Conservation (phyloP, 73 alveolate species). For the Paramecium sonneborni region DNA sequence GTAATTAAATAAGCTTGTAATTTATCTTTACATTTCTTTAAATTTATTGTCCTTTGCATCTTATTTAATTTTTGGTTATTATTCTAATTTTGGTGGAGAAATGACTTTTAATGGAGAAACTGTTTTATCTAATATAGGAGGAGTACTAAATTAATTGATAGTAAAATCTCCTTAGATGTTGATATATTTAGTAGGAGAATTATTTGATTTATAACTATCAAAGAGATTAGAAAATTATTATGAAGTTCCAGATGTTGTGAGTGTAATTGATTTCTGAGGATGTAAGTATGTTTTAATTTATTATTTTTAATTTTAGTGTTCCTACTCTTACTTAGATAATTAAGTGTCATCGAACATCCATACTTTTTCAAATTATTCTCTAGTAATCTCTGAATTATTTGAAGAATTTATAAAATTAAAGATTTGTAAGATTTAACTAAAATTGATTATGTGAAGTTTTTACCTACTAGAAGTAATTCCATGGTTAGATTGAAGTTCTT, state of each 20-base stretch:
- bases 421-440: not conserved
- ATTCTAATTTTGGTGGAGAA: not conserved
- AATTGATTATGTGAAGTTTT: not conserved
- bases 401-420: not conserved
- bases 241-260: not conserved
- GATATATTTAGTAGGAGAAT: not conserved
- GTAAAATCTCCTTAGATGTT: not conserved
- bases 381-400: not conserved
- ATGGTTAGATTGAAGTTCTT: not conserved
- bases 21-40: not conserved
- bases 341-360: not conserved
- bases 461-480: not conserved
- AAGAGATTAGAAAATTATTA: not conserved
- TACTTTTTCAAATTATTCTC: not conserved
- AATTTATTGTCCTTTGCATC: not conserved
- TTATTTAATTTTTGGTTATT: not conserved
- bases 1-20: not conserved
- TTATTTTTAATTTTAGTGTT: not conserved
- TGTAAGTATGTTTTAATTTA: not conserved
- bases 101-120: not conserved
- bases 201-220: constrained; percentile 18
- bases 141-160: not conserved
- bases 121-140: not conserved
- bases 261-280: not conserved
- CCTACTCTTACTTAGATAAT: not conserved